These are phyloP conservation scores for Aspergillus conjunctus DNA, from an alignment of 495 filamentous ascomycete genomes.

Conservation along the genomic window DNA sequence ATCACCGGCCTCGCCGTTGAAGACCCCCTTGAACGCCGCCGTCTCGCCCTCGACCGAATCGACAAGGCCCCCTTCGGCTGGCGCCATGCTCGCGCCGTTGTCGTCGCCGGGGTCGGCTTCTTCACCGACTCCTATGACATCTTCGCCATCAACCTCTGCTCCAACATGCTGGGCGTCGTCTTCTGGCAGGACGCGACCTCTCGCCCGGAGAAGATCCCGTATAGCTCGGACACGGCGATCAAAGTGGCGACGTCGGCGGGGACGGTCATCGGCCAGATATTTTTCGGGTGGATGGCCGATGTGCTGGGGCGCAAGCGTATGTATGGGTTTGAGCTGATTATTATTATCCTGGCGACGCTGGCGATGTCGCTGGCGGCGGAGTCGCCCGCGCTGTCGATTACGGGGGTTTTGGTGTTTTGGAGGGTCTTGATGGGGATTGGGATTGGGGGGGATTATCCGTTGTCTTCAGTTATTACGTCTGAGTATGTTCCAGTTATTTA, in stretches of 20 bases:
- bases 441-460: constrained; percentile 85
- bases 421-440: constrained; percentile 82
- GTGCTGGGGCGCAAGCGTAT: constrained; percentile 77
- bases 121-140: constrained; percentile 81
- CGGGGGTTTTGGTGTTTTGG: constrained; percentile 86
- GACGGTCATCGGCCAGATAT: constrained; percentile 82
- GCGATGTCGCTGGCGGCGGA: constrained; percentile 71
- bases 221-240: constrained; percentile 74
- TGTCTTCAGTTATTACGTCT: constrained; percentile 82
- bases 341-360: constrained; percentile 84
- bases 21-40: constrained; percentile 73
- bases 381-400: constrained; percentile 69
- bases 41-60: constrained; percentile 74
- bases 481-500: constrained; percentile 65
- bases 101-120: constrained; percentile 84
- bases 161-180: constrained; percentile 71
- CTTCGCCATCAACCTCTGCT: constrained; percentile 77
- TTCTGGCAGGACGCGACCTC: constrained; percentile 60
- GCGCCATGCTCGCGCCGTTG: constrained; percentile 73
- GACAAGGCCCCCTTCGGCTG: constrained; percentile 80
- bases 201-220: constrained; percentile 58
- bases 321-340: constrained; percentile 85
- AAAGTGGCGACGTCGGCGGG: constrained; percentile 87
- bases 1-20: constrained; percentile 36
- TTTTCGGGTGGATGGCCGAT: constrained; percentile 81